Conservation (phyloP, 163 green algal species). For the Volvox carteri region DNA sequence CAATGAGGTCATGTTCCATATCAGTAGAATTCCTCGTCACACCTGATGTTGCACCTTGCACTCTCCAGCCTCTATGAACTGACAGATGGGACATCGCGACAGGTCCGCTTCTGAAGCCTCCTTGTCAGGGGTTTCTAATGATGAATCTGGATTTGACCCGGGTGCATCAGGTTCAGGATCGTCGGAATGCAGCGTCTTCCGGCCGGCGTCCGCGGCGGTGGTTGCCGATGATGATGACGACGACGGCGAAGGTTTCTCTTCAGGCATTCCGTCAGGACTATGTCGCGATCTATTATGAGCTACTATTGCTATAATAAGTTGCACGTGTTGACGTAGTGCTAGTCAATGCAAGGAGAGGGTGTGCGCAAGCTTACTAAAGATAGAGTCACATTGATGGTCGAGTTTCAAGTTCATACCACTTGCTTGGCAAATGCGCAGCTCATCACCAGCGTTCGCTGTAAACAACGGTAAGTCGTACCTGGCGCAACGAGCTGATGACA, state of each 20-base stretch:
- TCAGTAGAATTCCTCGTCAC: background rate
- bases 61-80: constrained; percentile 68
- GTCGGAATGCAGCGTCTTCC: background rate
- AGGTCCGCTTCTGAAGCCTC: background rate
- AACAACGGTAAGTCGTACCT: no score
- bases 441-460: no score
- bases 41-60: constrained; percentile 64
- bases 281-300: no score
- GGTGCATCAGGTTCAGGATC: background rate
- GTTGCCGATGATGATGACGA: background rate
- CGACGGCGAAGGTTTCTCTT: background rate
- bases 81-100: constrained; percentile 64
- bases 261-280: background rate
- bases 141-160: background rate
- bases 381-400: no score
- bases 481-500: no score
- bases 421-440: no score
- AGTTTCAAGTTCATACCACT: no score
- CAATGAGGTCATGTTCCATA: no score
- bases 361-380: no score
- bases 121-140: background rate
- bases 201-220: background rate
- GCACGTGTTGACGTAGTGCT: no score
- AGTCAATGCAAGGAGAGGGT: no score
- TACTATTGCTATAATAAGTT: no score